Conservation (phyloP, 1,284 basidiomycete species). For the Gomphus sp. region DNA sequence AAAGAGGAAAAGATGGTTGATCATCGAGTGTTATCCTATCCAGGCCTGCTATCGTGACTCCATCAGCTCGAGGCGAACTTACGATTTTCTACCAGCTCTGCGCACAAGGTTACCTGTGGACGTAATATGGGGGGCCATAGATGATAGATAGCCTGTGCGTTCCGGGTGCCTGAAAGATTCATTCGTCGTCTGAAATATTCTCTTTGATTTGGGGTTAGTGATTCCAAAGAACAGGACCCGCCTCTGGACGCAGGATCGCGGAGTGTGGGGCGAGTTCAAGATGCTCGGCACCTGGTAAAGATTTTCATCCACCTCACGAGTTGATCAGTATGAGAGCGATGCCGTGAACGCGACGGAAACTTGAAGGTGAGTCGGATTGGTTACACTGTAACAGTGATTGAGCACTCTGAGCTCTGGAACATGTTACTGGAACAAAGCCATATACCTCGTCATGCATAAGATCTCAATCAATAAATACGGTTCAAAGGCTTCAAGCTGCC, state of each 20-base stretch:
- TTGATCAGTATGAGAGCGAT: too few relatives aligned
- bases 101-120: constrained; percentile 35
- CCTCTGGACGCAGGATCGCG: constrained; percentile 28
- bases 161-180: background rate
- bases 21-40: constrained; percentile 18
- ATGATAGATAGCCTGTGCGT: constrained; percentile 37
- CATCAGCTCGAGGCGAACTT: constrained; percentile 26
- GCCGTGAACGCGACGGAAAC: too few relatives aligned
- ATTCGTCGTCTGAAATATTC: background rate
- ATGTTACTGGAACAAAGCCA: too few relatives aligned
- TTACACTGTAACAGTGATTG: too few relatives aligned
- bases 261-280: constrained; percentile 21
- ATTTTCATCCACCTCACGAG: background rate
- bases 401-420: too few relatives aligned
- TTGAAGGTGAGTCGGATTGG: too few relatives aligned
- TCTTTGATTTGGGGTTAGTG: background rate
- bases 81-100: constrained; percentile 26
- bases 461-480: too few relatives aligned
- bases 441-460: too few relatives aligned
- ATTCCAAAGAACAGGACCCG: constrained; percentile 26
- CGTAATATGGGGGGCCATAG: constrained; percentile 38
- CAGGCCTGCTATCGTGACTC: constrained; percentile 39
- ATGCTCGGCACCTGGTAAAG: constrained; percentile 26
- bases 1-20: too few relatives aligned
- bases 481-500: too few relatives aligned